Conservation (phyloP, 768 basidiomycete species). For the Phanerodontia chrysosporium region DNA sequence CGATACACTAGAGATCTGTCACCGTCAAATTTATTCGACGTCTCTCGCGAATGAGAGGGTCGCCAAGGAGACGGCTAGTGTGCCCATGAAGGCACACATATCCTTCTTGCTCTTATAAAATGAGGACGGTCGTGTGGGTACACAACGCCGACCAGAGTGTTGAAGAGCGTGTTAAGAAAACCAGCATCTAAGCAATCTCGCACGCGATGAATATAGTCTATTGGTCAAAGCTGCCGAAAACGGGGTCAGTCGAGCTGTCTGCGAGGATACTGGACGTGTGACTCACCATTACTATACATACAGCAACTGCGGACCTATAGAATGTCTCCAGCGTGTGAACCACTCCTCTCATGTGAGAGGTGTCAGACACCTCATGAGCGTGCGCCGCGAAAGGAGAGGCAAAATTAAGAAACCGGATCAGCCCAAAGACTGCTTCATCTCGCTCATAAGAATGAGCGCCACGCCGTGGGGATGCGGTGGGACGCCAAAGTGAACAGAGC, state of each 20-base stretch:
- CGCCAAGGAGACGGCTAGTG: constrained; percentile 25
- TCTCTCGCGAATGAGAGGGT: constrained; percentile 19
- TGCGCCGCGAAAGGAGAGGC: constrained; percentile 28
- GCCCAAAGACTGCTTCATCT: constrained; percentile 39
- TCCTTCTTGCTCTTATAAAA: constrained; percentile 88
- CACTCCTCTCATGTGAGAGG: constrained; percentile 31
- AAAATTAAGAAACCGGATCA: constrained; percentile 34
- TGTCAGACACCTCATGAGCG: constrained; percentile 23
- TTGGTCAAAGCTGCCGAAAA: background rate
- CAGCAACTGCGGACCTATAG: background rate
- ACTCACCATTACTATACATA: constrained; percentile 15
- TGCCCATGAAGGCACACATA: constrained; percentile 12
- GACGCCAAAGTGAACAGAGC: constrained; percentile 89
- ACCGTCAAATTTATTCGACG: constrained; percentile 23
- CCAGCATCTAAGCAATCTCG: background rate
- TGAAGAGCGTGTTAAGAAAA: constrained; percentile 58
- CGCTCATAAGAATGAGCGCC: constrained; percentile 86
- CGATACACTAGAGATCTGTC: constrained; percentile 12
- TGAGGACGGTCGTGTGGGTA: constrained; percentile 81
- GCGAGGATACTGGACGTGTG: background rate
- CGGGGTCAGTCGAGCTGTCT: background rate
- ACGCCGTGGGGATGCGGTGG: constrained; percentile 56
- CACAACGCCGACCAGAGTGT: constrained; percentile 92
- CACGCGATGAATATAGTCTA: background rate
- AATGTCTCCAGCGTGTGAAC: constrained; percentile 53